Conservation (phyloP, 2,329 filamentous ascomycete genomes). For the Aspergillus oerlinghausenensis region DNA sequence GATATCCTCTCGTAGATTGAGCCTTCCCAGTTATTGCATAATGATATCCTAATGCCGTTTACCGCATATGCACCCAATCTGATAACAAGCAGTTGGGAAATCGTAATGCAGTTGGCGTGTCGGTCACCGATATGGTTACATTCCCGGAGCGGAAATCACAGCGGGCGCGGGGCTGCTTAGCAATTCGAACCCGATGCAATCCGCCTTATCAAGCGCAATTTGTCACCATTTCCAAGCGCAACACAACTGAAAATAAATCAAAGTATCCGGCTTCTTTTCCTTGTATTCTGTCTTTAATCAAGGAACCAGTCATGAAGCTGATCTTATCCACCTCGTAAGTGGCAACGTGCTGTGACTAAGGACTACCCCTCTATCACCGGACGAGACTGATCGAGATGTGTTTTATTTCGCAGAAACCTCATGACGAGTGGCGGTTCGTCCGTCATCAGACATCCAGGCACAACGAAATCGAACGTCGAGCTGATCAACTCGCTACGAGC, state of each 20-base stretch:
- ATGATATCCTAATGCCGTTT: not conserved
- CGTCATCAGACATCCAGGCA: conserved; percentile 72
- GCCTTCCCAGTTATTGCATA: not conserved
- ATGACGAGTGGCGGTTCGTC: conserved; percentile 77
- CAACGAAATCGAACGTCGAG: conserved; percentile 86
- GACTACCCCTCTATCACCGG: conserved; percentile 5
- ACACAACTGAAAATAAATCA: not conserved
- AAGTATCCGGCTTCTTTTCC: too few relatives aligned
- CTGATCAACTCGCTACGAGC: conserved; percentile 80
- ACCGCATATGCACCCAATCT: not conserved
- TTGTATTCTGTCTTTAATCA: too few relatives aligned
- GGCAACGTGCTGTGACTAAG: not conserved
- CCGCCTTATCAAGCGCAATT: conserved; percentile 1
- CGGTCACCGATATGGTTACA: not conserved
- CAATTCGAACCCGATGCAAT: conserved; percentile 10
- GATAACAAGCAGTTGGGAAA: not conserved
- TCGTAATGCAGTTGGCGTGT: not conserved
- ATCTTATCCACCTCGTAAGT: conserved; percentile 81
- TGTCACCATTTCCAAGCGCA: not conserved
- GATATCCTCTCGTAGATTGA: not conserved
- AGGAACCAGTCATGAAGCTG: conserved; percentile 63
- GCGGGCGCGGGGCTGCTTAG: conserved; percentile 26
- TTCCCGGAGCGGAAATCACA: not conserved
- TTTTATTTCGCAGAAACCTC: conserved; percentile 61
- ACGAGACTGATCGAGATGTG: conserved; percentile 2